Conservation (phyloP, 2,329 filamentous ascomycete species). For the Fusarium sulawesiense region DNA sequence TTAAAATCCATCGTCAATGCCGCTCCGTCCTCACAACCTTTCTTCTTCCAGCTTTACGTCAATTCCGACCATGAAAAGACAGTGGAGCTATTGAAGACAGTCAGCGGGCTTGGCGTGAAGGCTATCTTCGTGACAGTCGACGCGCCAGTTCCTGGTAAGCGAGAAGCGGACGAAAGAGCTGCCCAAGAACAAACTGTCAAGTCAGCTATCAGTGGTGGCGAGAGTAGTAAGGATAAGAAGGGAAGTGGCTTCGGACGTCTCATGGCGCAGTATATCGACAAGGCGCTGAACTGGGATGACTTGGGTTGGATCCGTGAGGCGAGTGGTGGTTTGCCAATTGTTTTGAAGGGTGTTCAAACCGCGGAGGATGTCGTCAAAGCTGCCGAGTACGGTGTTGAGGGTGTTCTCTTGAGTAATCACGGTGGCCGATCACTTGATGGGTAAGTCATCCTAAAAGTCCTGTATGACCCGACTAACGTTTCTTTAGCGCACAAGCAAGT, state of each 20-base stretch:
- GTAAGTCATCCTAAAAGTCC: background rate
- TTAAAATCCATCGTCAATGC: slow-evolving; percentile 41
- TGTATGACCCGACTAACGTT: background rate
- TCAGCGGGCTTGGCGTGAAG: slow-evolving; percentile 59
- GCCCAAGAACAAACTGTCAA: slow-evolving; percentile 57
- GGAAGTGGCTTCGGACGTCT: slow-evolving; percentile 65
- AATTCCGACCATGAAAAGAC: slow-evolving; percentile 63
- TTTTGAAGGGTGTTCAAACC: slow-evolving; percentile 67
- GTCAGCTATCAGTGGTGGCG: slow-evolving; percentile 54
- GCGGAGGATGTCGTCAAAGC: slow-evolving; percentile 65
- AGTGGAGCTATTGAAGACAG: slow-evolving; percentile 55
- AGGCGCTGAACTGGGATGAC: slow-evolving; percentile 63
- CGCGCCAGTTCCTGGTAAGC: slow-evolving; percentile 65
- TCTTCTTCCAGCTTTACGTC: slow-evolving; percentile 62
- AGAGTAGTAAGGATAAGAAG: slow-evolving; percentile 61
- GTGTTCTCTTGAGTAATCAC: slow-evolving; percentile 68
- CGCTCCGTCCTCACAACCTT: slow-evolving; percentile 29
- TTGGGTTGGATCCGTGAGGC: slow-evolving; percentile 63
- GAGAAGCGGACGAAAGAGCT: slow-evolving; percentile 67
- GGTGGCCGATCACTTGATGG: slow-evolving; percentile 68
- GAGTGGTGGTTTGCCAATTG: slow-evolving; percentile 58
- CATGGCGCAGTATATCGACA: slow-evolving; percentile 64
- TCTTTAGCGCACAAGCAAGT: slow-evolving; percentile 52
- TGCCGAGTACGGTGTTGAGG: slow-evolving; percentile 60
- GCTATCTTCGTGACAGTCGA: slow-evolving; percentile 65